phyloP scores from a whole-genome alignment of 228 moss, liverwort and hornwort genomes.

The Sphagnum fallax region DNA sequence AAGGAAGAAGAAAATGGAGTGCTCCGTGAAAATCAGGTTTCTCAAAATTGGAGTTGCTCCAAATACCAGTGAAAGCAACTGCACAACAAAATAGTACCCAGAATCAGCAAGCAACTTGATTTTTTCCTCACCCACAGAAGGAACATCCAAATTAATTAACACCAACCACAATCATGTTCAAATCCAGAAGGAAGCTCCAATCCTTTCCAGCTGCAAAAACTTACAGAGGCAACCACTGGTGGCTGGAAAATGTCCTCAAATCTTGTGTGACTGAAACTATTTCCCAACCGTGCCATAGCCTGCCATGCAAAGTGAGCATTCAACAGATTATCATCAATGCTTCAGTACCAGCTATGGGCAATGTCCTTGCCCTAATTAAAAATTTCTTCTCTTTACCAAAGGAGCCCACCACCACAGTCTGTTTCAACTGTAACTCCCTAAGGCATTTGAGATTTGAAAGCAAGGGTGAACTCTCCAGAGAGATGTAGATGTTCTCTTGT shows the following conservation, averaged over 20 bases:
- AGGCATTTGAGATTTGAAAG: no score
- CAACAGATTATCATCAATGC: no score
- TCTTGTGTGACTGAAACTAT: constrained; percentile 24
- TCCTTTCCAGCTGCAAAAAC: constrained; percentile 7
- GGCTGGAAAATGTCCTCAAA: constrained; percentile 64
- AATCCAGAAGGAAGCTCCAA: background rate
- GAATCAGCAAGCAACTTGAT: background rate
- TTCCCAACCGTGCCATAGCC: constrained; percentile 30
- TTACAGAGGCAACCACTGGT: constrained; percentile 86
- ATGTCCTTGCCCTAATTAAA: no score
- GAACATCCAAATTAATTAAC: background rate
- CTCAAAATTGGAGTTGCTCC: constrained; percentile 57
- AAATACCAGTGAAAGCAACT: constrained; percentile 68
- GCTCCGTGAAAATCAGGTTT: constrained; percentile 50
- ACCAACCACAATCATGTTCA: background rate
- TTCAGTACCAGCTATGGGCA: no score
- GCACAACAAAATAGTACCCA: constrained; percentile 6
- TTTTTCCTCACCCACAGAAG: background rate
- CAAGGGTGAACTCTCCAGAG: background rate
- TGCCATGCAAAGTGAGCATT: constrained; percentile 8
- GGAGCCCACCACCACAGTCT: no score
- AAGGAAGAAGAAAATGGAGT: constrained; percentile 57
- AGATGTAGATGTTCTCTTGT: background rate
- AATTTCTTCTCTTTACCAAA: no score
- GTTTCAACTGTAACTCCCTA: no score